A percentile compares a stretch with the other conserved stretches of the same genome.
Evolutionary conservation across 257 asterid genomes (phyloP).

Genomic region (Scutellaria barbata): DNA sequence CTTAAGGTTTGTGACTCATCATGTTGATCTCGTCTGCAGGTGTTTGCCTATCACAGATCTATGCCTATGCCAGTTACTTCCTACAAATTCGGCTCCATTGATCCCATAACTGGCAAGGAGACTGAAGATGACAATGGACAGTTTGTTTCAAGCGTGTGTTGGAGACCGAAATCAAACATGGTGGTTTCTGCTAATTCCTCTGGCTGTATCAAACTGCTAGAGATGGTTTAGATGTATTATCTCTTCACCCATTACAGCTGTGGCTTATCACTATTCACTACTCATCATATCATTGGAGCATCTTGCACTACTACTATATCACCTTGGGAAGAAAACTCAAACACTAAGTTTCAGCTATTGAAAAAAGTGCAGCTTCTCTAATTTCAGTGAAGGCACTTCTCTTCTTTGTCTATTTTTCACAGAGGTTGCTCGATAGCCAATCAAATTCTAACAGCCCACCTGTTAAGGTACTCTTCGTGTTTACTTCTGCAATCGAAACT

Average conservation of each 20-base stretch:
- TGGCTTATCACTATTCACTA: too few species aligned
- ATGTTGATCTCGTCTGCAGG: conserved; percentile 45
- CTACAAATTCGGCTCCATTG: conserved; percentile 82
- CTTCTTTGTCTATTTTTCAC: neutral
- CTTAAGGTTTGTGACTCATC: neutral
- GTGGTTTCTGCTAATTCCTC: conserved; percentile 86
- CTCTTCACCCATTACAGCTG: conserved; percentile 10
- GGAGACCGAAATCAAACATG: conserved; percentile 82
- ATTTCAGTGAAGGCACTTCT: too few species aligned
- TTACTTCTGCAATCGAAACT: conserved; percentile 14
- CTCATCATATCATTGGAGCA: neutral
- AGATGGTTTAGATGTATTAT: conserved; percentile 58
- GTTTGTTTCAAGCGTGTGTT: conserved; percentile 91
- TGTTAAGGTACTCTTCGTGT: conserved; percentile 19
- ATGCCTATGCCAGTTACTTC: conserved; percentile 87
- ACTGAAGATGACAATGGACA: conserved; percentile 80
- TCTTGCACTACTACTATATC: neutral
- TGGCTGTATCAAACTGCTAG: conserved; percentile 77
- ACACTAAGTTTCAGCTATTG: too few species aligned
- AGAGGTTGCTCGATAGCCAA: neutral
- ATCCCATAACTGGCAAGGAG: conserved; percentile 82
- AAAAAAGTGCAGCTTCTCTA: too few species aligned
- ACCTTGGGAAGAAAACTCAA: neutral
- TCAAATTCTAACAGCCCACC: conserved; percentile 14
- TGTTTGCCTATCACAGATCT: conserved; percentile 73